These are phyloP conservation scores for Diaporthe caulivora DNA, from an alignment of 2,329 filamentous ascomycete species.

Conservation along the genomic window DNA sequence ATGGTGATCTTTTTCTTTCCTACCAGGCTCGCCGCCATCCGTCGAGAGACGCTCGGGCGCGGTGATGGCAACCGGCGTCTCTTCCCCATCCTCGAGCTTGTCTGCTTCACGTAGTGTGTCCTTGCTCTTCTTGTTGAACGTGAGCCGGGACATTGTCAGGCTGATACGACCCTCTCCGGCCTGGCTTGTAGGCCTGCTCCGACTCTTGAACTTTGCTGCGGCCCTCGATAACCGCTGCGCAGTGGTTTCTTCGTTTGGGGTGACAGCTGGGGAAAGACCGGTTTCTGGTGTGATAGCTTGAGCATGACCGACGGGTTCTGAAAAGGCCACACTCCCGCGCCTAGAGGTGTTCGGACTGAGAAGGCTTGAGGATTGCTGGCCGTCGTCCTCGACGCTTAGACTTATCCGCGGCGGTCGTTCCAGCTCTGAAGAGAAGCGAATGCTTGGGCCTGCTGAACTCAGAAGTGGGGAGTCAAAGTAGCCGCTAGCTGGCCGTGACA, in stretches of 20 bases:
- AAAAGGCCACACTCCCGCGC: constrained; percentile 64
- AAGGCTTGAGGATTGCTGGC: constrained; percentile 47
- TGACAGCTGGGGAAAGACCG: constrained; percentile 54
- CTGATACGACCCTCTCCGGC: constrained; percentile 70
- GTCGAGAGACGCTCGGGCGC: constrained; percentile 34
- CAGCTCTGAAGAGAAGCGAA: constrained; percentile 68
- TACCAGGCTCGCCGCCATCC: constrained; percentile 41
- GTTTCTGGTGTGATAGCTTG: constrained; percentile 43
- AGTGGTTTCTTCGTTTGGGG: constrained; percentile 66
- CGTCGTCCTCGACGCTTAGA: constrained; percentile 58
- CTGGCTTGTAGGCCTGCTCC: constrained; percentile 70
- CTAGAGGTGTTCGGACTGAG: constrained; percentile 54
- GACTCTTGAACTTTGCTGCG: constrained; percentile 65
- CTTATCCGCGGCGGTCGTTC: constrained; percentile 63
- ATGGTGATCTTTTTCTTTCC: constrained; percentile 44
- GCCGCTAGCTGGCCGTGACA: constrained; percentile 54
- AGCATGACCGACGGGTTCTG: constrained; percentile 51
- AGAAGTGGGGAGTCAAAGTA: constrained; percentile 59
- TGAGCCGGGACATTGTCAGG: constrained; percentile 68
- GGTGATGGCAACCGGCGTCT: constrained; percentile 33
- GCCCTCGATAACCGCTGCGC: constrained; percentile 68
- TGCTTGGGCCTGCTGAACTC: constrained; percentile 58
- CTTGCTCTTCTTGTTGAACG: constrained; percentile 65
- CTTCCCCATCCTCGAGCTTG: constrained; percentile 37
- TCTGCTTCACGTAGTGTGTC: constrained; percentile 56